Percentiles rank a stretch among this genome's conserved stretches.
phyloP scores from a whole-genome alignment of 1,284 basidiomycete genomes.

The Vanrija pseudolonga region DNA sequence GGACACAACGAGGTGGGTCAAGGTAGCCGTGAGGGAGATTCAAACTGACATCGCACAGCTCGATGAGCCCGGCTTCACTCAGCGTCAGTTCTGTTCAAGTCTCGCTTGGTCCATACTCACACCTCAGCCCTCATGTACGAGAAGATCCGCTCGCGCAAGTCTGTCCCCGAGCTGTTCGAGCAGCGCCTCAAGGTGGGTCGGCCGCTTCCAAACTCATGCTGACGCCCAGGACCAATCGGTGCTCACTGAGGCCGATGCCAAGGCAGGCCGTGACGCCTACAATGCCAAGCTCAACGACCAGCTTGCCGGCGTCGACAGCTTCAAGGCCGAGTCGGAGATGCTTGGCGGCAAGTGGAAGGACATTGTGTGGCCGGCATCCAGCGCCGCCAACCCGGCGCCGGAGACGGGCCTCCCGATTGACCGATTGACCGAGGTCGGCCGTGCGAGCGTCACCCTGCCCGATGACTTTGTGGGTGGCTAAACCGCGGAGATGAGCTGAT shows the following conservation, averaged over 20 bases:
- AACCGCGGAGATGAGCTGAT: not conserved
- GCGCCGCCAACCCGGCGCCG: constrained; percentile 57
- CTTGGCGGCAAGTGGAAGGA: constrained; percentile 62
- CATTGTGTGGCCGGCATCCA: constrained; percentile 67
- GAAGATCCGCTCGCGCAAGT: constrained; percentile 68
- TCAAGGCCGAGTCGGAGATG: constrained; percentile 57
- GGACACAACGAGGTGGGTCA: constrained; percentile 68
- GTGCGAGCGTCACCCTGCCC: constrained; percentile 67
- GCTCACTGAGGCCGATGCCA: constrained; percentile 55
- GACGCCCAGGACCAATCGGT: constrained; percentile 24
- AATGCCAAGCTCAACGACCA: constrained; percentile 61
- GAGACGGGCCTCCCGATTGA: constrained; percentile 64
- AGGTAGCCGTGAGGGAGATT: not conserved
- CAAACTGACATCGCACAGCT: constrained; percentile 46
- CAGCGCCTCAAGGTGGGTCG: constrained; percentile 63
- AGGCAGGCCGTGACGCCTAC: constrained; percentile 57
- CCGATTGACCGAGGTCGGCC: constrained; percentile 59
- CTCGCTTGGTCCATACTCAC: too few relatives aligned
- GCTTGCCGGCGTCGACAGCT: constrained; percentile 56
- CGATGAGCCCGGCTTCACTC: constrained; percentile 84
- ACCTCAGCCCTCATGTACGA: constrained; percentile 69
- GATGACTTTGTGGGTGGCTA: constrained; percentile 63
- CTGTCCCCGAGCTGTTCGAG: constrained; percentile 78
- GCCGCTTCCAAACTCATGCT: too few relatives aligned
- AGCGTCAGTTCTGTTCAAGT: constrained; percentile 49